These are phyloP conservation scores for Melampsora abietis-canadensis DNA, from an alignment of 1,284 basidiomycete genomes.

Conservation along the genomic window DNA sequence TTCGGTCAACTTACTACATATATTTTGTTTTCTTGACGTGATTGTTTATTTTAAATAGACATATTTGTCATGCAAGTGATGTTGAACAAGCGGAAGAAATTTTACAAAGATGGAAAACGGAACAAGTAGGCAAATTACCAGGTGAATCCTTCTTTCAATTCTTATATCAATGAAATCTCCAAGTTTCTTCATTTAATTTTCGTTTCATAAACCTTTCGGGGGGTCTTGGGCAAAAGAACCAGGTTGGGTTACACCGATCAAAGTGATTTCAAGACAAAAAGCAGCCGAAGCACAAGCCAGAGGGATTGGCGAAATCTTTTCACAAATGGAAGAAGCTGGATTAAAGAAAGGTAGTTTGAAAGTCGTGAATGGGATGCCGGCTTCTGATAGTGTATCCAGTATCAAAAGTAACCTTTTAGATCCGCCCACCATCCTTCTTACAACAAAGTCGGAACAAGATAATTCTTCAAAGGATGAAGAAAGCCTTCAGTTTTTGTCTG, in stretches of 20 bases:
- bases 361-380: not conserved
- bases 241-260: not conserved
- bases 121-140: slow-evolving; percentile 84
- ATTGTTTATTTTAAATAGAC: no score
- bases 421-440: not conserved
- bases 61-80: slow-evolving; percentile 88
- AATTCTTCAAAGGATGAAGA: not conserved
- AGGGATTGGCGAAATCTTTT: slow-evolving; percentile 1
- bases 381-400: not conserved
- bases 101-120: slow-evolving; percentile 81
- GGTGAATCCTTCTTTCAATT: slow-evolving; percentile 58
- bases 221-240: no score
- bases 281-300: slow-evolving; percentile 4
- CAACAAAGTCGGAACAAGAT: not conserved
- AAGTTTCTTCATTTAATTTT: not conserved
- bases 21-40: no score
- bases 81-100: slow-evolving; percentile 85
- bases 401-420: not conserved
- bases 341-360: slow-evolving; percentile 4
- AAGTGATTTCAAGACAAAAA: slow-evolving; percentile 3
- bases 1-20: no score
- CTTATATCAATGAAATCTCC: not conserved
- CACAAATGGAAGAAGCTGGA: not conserved
- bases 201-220: not conserved
- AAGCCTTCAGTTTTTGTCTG: not conserved